Conservation (phyloP, 805 yeast species). For the Teunomyces aglyptinius region DNA sequence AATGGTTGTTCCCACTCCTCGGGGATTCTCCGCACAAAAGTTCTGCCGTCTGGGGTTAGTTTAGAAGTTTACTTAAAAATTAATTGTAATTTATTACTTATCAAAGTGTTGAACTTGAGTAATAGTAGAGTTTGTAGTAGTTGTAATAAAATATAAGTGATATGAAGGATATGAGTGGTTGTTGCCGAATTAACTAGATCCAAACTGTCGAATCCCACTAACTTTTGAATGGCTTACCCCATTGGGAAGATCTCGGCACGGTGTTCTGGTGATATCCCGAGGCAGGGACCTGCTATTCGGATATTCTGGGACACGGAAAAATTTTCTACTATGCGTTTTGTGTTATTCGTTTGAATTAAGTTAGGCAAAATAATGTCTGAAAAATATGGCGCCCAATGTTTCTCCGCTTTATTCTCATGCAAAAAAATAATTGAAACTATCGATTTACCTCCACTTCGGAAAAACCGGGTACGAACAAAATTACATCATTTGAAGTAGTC, state of each 20-base stretch:
- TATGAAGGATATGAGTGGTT: no score
- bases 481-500: not conserved
- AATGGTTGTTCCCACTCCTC: not conserved
- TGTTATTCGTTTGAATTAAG: not conserved
- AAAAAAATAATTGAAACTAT: not conserved
- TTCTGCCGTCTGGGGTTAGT: slow-evolving; percentile 2
- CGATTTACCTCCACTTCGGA: not conserved
- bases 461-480: not conserved
- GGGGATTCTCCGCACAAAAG: slow-evolving; percentile 1
- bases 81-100: not conserved
- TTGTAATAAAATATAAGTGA: no score
- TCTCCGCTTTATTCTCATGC: not conserved
- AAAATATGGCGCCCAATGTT: not conserved
- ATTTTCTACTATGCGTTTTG: not conserved
- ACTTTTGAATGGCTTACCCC: not conserved
- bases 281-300: not conserved
- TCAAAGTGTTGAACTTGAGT: no score
- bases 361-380: not conserved
- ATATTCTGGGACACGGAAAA: not conserved
- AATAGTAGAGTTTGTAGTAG: no score
- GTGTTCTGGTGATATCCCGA: not conserved
- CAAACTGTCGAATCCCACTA: not conserved
- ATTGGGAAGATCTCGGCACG: not conserved
- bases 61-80: not conserved
- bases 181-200: not conserved